phyloP scores from a whole-genome alignment of 208 protist species.

The Acanthamoeba triangularis region DNA sequence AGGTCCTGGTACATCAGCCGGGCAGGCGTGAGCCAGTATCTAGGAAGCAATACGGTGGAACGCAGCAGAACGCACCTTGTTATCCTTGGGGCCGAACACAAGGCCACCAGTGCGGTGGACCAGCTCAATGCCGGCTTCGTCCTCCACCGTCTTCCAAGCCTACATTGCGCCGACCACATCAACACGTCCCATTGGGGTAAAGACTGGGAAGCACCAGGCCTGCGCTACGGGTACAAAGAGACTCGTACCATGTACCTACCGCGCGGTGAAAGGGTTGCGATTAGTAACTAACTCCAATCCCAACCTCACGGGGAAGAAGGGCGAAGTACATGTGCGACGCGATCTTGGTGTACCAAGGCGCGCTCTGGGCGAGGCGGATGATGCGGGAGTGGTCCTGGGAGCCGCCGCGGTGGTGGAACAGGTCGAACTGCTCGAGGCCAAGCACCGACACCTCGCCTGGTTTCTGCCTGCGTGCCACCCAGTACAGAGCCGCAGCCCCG shows the following conservation, averaged over 20 bases:
- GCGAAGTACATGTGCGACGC: conserved; percentile 66
- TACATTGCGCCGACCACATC: neutral
- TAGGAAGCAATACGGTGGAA: neutral
- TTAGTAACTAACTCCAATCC: neutral
- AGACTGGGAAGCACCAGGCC: neutral
- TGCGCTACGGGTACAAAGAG: neutral
- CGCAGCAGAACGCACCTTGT: neutral
- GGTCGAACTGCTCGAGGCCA: conserved; percentile 68
- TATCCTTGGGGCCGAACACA: conserved; percentile 72
- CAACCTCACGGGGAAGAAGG: neutral
- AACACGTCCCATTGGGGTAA: too few species aligned
- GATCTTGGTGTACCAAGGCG: conserved; percentile 43
- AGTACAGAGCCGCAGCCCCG: conserved; percentile 61
- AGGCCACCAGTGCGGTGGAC: conserved; percentile 66
- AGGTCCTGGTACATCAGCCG: neutral
- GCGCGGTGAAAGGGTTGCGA: neutral
- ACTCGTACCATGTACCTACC: neutral
- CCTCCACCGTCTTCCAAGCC: conserved; percentile 62
- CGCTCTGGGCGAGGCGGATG: conserved; percentile 63
- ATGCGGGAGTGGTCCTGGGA: conserved; percentile 78
- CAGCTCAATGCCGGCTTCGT: conserved; percentile 63
- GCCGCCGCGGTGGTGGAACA: conserved; percentile 55
- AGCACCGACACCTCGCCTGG: conserved; percentile 11
- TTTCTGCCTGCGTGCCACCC: conserved; percentile 31
- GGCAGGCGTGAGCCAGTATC: neutral